Conservation (phyloP, 352 stramenopile species). For the Globisporangium barbulae region DNA sequence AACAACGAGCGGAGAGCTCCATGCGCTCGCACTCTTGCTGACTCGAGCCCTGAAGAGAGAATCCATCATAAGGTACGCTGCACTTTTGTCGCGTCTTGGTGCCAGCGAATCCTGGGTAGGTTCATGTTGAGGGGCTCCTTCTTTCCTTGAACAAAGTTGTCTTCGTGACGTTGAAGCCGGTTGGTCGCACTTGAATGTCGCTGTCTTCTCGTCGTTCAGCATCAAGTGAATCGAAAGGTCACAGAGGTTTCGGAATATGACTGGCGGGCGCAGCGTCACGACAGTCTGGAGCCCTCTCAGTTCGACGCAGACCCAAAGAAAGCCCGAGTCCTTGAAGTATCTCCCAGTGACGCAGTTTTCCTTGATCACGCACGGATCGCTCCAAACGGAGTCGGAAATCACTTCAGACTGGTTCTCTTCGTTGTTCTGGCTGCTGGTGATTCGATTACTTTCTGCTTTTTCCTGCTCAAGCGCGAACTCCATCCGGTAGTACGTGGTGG, state of each 20-base stretch:
- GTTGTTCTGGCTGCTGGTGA: neutral
- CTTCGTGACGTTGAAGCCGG: neutral
- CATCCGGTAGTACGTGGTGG: constrained; percentile 45
- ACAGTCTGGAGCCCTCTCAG: constrained; percentile 50
- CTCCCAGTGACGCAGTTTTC: constrained; percentile 54
- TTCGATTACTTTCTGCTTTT: neutral
- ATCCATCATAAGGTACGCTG: constrained; percentile 32
- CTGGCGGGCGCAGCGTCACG: constrained; percentile 49
- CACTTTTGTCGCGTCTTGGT: constrained; percentile 7
- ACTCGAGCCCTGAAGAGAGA: constrained; percentile 27
- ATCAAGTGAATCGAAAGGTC: constrained; percentile 35
- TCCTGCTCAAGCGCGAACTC: constrained; percentile 45
- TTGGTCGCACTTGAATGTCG: neutral
- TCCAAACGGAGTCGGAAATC: constrained; percentile 34
- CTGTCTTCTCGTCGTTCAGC: constrained; percentile 22
- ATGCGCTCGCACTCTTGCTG: constrained; percentile 24
- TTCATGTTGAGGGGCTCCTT: neutral
- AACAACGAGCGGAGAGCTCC: constrained; percentile 24
- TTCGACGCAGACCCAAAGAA: constrained; percentile 69
- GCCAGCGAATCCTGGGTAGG: neutral
- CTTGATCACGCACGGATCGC: constrained; percentile 62
- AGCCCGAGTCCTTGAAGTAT: constrained; percentile 46
- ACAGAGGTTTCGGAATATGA: constrained; percentile 46
- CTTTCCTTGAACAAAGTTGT: neutral
- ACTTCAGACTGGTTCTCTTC: neutral